Evolutionary conservation across 331 rosid genomes (phyloP), one percentile per base, ranked within the genome.

Genomic region (Telfairia occidentalis): DNA sequence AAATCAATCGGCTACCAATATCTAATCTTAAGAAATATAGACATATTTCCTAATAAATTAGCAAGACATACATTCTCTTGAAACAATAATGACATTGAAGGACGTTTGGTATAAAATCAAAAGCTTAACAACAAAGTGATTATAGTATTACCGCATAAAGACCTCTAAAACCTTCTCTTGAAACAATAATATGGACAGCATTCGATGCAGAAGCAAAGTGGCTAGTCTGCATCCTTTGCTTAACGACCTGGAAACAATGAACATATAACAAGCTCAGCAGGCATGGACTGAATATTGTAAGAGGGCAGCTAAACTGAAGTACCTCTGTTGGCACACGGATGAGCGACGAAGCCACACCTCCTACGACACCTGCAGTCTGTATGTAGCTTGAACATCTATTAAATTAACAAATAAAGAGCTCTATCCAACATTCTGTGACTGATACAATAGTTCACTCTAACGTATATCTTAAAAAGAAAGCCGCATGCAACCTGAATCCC

Each of bases 281-380:
- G 64, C 34, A 28, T 34, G 59, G 53, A 30, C 24, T 29, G 15
- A 58, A 46, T n/a, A 24, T 30, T 40, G 73, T 15, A 71, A 59
- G 21, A 32, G 15, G 70, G 13, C 70, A 76, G 43, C 50, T 48
- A 64, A 84, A 73, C 46, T 54, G 52, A 64, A 35, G 57, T 84
- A 87, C 97, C 88, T 91, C 97, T 16, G 90, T 89, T 67, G 97
- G 97, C 53, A 91, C 97, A 67, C 97, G 95, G 63, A 89, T 79
- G 72, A 91, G 46, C 46, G 97, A 91, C 76, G 97, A 89, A 79
- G 89, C 90, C 26, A 85, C 78, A 52, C 97, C 95, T 66, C 88
- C 95, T 76, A 89, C 78, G 77, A 87, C 82, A 84, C 95, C 97
- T 83, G 95, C 95, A 82, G 90, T 80, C 97, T 91, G 88, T 74